A percentile compares a stretch with the other conserved stretches of the same genome.
These are phyloP conservation scores for Trichoderma aggressivum DNA, from an alignment of 2,329 filamentous ascomycete genomes.

Conservation along the genomic window DNA sequence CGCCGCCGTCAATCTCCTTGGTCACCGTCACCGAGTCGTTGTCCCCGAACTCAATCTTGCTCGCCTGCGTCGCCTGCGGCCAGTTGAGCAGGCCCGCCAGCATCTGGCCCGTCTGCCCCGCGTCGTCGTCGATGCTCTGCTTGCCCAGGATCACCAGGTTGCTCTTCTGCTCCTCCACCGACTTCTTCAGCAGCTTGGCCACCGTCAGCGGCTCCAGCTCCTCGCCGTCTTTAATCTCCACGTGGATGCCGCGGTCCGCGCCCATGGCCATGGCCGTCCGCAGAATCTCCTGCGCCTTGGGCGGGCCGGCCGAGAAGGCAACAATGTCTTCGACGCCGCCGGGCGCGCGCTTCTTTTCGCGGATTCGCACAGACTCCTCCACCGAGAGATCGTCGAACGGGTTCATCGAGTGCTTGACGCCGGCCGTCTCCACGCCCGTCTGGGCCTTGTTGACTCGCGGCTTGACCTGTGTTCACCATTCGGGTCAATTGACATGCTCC, in stretches of 20 bases:
- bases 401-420: constrained; percentile 98
- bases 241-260: constrained; percentile 85
- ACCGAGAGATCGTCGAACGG: constrained; percentile 98
- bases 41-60: constrained; percentile 72
- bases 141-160: constrained; percentile 95
- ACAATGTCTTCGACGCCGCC: constrained; percentile 86
- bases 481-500: constrained; percentile 19
- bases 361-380: constrained; percentile 92
- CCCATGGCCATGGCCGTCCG: constrained; percentile 99
- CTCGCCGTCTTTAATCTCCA: constrained; percentile 72
- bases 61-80: constrained; percentile 93
- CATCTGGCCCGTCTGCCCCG: constrained; percentile 96
- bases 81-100: constrained; percentile 87
- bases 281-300: constrained; percentile 83
- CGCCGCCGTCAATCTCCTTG: constrained; percentile 91
- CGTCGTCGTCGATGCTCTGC: constrained; percentile 97
- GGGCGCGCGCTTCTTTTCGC: constrained; percentile 73
- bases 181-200: constrained; percentile 79
- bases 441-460: constrained; percentile 66
- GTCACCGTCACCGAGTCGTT: constrained; percentile 72
- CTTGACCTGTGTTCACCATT: constrained; percentile 51
- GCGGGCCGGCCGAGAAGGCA: constrained; percentile 79
- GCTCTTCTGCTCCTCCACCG: constrained; percentile 78
- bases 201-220: constrained; percentile 86
- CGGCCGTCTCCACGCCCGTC: constrained; percentile 86